Evolutionary conservation across 2,329 filamentous ascomycete species (phyloP), one percentile per base, ranked within the genome.

Genomic region (Pochonia chlamydosporia): DNA sequence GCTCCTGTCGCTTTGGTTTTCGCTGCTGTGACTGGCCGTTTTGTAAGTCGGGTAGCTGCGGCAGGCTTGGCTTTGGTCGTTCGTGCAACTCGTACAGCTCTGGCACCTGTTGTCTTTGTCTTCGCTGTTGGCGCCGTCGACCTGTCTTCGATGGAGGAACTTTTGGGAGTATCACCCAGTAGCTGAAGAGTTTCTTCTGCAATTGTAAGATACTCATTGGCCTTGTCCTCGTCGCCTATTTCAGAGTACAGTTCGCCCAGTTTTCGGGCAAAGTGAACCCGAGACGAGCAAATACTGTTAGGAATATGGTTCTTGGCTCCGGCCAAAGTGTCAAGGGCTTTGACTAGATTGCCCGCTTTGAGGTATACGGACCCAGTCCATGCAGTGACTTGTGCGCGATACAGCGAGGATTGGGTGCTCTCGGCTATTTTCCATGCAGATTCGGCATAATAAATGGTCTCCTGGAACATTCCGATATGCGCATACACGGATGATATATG

Each of bases 371-470:
- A 74, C 1, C 76, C 78, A 13, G 76, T 68, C 73, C 78, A 78
- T 4, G 73, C 70, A 3, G 75, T 71, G 7, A 75, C 75, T 52
- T 80, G 73, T 1, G 78, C 74, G 36, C 71, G 65, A 56, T 79
- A 78, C 11, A 83, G 73, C 30, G 78, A 73, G 0, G 86, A 83
- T 41, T 78, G 72, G 8, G 87, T 79, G n/a, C 78, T 80, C 49
- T 77, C 75, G 20, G 88, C 88, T 50, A 95, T 79, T 58, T 86
- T 89, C 46, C 85, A 74, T 0, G 90, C 90, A 57, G 93, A 87
- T 55, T 96, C 86, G 2, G 86, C 84, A 56, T 95, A 95, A 62
- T 91, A 93, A 1, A 92, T 70, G 2, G 92, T 92, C 63, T 97
- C 92, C 50, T 89, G 84, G 53, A 90, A 89, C 67, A 95, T 79